These are phyloP conservation scores for Agrocybe chaxingu DNA, from an alignment of 768 basidiomycete species.

Conservation along the genomic window DNA sequence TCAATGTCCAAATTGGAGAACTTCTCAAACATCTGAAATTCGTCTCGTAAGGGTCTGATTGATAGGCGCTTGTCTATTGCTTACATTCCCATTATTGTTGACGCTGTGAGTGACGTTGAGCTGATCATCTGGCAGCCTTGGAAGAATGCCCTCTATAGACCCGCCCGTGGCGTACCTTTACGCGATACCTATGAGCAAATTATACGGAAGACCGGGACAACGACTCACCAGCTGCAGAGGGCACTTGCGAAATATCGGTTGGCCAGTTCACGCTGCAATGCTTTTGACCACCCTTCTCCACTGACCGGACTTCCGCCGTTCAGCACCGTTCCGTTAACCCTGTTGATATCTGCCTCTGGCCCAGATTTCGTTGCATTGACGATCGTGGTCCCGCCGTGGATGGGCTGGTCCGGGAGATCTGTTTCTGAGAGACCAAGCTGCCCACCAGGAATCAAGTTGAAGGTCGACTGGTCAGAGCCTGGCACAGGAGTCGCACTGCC, in stretches of 20 bases:
- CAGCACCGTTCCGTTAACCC: slow-evolving; percentile 46
- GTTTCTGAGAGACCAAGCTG: slow-evolving; percentile 78
- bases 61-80: slow-evolving; percentile 22
- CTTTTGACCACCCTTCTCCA: slow-evolving; percentile 64
- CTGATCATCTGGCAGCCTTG: slow-evolving; percentile 65
- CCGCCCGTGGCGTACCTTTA: slow-evolving; percentile 85
- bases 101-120: slow-evolving; percentile 67
- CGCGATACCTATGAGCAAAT: slow-evolving; percentile 3
- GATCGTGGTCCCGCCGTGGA: slow-evolving; percentile 28
- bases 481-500: slow-evolving; percentile 50
- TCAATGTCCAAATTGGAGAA: slow-evolving; percentile 79
- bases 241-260: slow-evolving; percentile 83
- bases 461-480: slow-evolving; percentile 51
- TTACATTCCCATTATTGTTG: slow-evolving; percentile 70
- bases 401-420: slow-evolving; percentile 66
- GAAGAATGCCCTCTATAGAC: slow-evolving; percentile 65
- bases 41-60: slow-evolving; percentile 1
- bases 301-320: slow-evolving; percentile 63
- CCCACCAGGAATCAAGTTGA: slow-evolving; percentile 67
- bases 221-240: slow-evolving; percentile 82
- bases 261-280: slow-evolving; percentile 68
- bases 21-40: slow-evolving; percentile 79
- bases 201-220: not conserved
- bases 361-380: slow-evolving; percentile 51
- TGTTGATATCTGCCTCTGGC: slow-evolving; percentile 59